Conservation (phyloP, 2,329 filamentous ascomycete genomes). For the Aspergillus sp. region DNA sequence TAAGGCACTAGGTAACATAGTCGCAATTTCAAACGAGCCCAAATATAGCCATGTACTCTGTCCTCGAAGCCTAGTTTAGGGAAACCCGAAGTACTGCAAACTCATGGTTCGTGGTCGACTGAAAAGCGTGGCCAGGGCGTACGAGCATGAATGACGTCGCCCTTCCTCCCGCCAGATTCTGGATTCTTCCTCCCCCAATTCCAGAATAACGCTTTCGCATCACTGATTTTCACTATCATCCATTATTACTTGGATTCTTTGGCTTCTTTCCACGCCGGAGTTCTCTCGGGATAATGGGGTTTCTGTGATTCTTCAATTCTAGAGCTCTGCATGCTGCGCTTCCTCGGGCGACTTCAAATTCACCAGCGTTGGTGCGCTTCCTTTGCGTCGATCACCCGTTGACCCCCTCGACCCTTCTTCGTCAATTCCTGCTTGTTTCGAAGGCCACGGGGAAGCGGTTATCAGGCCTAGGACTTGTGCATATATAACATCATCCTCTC, state of each 20-base stretch:
- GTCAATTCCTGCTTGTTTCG: not conserved
- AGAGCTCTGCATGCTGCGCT: not conserved
- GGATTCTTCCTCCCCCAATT: not conserved
- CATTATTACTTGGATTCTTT: not conserved
- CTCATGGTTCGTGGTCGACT: not conserved
- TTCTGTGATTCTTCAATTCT: not conserved
- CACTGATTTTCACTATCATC: not conserved
- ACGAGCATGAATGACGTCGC: not conserved
- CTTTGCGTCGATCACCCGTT: not conserved
- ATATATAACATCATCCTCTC: conserved; percentile 6
- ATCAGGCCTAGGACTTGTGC: not conserved
- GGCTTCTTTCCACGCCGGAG: not conserved
- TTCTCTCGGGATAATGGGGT: not conserved
- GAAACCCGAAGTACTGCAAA: not conserved
- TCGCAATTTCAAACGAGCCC: not conserved
- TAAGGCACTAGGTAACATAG: not conserved
- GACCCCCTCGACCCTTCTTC: not conserved
- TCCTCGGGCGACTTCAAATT: not conserved
- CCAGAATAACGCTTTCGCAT: not conserved
- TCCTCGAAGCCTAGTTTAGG: too few species aligned
- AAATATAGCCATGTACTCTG: too few species aligned
- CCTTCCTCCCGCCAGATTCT: not conserved
- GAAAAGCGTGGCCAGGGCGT: not conserved
- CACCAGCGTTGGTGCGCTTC: not conserved
- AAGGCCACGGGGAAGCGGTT: not conserved